Base-by-base conservation (phyloP, 805 yeast genomes). In the Metschnikowia rubicola region DNA sequence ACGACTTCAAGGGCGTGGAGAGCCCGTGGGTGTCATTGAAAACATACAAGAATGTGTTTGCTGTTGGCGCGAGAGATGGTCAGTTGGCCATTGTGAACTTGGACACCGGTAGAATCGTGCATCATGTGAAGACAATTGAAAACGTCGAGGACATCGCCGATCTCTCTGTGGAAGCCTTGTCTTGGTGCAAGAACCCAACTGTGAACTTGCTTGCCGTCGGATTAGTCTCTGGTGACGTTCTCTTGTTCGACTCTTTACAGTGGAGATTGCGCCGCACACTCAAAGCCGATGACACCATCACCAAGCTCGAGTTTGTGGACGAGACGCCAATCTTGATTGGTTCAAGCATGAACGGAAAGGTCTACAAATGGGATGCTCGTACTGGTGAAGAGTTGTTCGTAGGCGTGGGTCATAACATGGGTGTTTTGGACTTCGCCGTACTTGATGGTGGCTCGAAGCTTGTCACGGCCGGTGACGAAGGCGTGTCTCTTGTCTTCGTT, bases 381-480 rank as follows among this genome's bases (percentile, higher is more conserved):
- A 84, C 90, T 3, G 96, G 96, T 48, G 81, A 78, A 50, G 83
- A 80, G 59, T 67, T 85, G 48, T 86, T 85, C 70, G 84, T 77
- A 31, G 94, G 95, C 53, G 81, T 81, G 35, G 99, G 99, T 19
- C 99, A 94, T 65, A 86, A 86, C 66, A 87, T 88, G 86, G 98
- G 98, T 52, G 83, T 94, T 15, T 75, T 94, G 53, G 97, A 89
- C 59, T 92, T 94, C 62, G 82, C 85, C 15, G 61, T 84, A 37
- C 79, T 82, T 47, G 82, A 80, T 35, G 69, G 78, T 39, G 92
- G 89, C 28, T 75, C 77, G 43, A 83, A 84, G 63, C 60, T 94
- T 38, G 77, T 90, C 33, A 88, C 97, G 17, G 99, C 97, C 11
- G 97, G 97, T 54, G 99, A 94, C 65, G 99, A 94, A 66, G 96